Evolutionary conservation across 441 rosid species (phyloP), one percentile per base, ranked within the genome.

Genomic region (Erodium trifolium): DNA sequence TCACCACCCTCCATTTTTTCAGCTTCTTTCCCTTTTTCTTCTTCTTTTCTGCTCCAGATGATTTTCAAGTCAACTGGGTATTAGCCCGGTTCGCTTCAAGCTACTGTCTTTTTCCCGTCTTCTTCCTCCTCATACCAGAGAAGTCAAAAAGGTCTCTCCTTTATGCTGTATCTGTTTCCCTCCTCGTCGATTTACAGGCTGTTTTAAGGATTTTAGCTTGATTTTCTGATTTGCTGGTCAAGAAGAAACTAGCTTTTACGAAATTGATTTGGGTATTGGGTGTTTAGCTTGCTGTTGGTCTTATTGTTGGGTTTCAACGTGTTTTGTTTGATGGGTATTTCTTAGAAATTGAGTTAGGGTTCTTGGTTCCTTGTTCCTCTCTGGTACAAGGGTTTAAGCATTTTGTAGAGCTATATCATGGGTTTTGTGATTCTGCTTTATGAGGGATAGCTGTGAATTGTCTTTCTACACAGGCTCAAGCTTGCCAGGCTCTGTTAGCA

Each of bases 61-160:
- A 59, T 59, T 59, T 59, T 59, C 64, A 59, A 59, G 64, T 59
- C 64, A 59, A 59, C 64, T 17, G 63, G 29, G 63, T 19, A 57
- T 59, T 59, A 59, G 29, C 64, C 64, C 19, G 34, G 13, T 59
- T 59, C 31, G 5, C 19, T 19, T 57, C 63, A 17, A 17, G 63
- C 63, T 9, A 10, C 27, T 57, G 53, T 53, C 60, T 53, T 17
- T 17, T 53, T 17, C 18, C 8, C 9, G 41, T 37, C 41, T 37
- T 37, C 41, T 37, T 37, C 41, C 41, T 37, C 5, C 41, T 37
- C 41, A 37, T 37, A 37, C 41, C 41, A 37, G 41, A 4, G 41
- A 37, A 37, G 41, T 37, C 41, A 37, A 3, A 37, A 37, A 37
- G 41, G 41, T 37, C 41, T 37, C 9, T 37, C 41, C 41, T 37